Evolutionary conservation across 371 early-diverging fungal genomes (phyloP), one percentile per base, ranked within the genome.

Genomic region (Lichtheimia ramosa): DNA sequence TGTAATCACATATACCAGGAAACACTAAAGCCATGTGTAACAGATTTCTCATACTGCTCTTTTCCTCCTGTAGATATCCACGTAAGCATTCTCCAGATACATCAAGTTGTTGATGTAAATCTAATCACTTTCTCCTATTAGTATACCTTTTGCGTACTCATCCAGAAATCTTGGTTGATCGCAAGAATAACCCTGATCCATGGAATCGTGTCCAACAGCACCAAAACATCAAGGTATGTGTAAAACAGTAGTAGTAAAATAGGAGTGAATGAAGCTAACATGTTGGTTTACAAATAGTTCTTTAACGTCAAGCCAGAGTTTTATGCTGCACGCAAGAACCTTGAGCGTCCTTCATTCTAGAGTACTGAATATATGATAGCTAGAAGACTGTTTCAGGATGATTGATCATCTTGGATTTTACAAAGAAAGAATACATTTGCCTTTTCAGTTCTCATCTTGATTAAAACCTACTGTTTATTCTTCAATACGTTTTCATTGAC

Each of bases 111-210:
- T 34, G 10, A 1, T 8, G 34, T 16, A 3, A 21, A n/a, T 41
- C n/a, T 15, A 21, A 10, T 48, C 41, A 1, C 27, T 48, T 15
- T 20, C 34, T 18, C 20, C 50, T 28, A 39, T 18, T 52, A 78
- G 73, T 75, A 48, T 75, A 75, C 46, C 55, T 78, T 56, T 63
- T 78, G 43, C 64, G 61, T 51, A 78, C 73, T 14, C 79, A 79
- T 61, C 79, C 79, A 59, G 79, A 79, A 51, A 74, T 79, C 28
- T 65, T 71, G n/a, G 63, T 79, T 51, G 75, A 79, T 56, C 68
- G 68, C 39, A 71, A 74, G 61, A 76, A 75, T 48, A 75, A 75
- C 61, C 78, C 78, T 27, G 64, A 66, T 41, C 79, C 79, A 57
- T 79, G 79, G 79, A 59, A 69, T 43, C 70, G 63, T 18, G 70